These are phyloP conservation scores for Zanthoxylum bungeanum DNA, from an alignment of 345 rosid genomes.

Conservation along the genomic window DNA sequence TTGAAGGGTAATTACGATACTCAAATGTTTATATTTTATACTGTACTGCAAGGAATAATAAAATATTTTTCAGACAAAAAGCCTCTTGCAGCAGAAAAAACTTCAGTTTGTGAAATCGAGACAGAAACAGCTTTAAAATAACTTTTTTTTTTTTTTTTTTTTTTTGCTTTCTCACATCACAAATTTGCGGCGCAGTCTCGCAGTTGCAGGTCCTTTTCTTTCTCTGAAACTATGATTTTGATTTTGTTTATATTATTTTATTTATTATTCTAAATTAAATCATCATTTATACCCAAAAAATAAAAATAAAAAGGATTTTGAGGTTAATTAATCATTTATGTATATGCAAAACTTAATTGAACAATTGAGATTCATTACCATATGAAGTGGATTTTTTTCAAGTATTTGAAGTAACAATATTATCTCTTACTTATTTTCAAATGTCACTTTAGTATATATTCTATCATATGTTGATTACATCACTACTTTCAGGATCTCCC, in stretches of 20 bases:
- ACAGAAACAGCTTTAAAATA: too few species aligned
- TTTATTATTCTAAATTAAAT: not conserved
- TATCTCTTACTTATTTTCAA: not conserved
- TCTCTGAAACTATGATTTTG: too few species aligned
- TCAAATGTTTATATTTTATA: not conserved
- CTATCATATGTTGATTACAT: not conserved
- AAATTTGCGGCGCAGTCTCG: too few species aligned
- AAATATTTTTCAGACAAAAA: not conserved
- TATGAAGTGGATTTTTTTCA: not conserved
- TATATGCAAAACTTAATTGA: too few species aligned
- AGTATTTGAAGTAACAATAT: not conserved
- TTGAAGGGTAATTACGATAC: not conserved
- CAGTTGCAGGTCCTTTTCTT: constrained; percentile 14
- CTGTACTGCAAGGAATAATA: too few species aligned
- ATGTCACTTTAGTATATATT: not conserved
- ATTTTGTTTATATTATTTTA: not conserved
- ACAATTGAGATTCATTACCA: constrained; percentile 12
- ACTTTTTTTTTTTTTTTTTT: too few species aligned
- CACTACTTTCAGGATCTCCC: not conserved
- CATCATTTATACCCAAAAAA: too few species aligned
- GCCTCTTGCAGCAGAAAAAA: not conserved
- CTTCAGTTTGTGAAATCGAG: too few species aligned
- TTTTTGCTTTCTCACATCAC: too few species aligned
- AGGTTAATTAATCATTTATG: too few species aligned
- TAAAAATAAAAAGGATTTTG: too few species aligned